Evolutionary conservation across 2,329 filamentous ascomycete genomes (phyloP).

Genomic region (Colletotrichum costaricense): DNA sequence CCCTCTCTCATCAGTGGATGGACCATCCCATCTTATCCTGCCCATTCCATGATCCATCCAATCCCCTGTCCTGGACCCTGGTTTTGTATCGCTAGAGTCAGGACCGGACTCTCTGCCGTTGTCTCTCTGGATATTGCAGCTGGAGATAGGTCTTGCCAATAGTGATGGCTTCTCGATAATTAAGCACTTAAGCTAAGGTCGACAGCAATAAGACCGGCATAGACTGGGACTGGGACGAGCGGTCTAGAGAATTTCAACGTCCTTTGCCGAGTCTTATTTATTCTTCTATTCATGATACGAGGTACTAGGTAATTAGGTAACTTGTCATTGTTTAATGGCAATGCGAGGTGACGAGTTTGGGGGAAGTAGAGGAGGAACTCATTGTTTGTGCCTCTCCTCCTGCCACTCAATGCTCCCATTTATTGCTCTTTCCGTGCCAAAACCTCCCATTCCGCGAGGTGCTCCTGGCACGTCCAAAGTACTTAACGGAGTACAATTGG

Average conservation of each 20-base stretch:
- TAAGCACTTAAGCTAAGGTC: neutral
- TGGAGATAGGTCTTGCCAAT: neutral
- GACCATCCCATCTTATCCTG: neutral
- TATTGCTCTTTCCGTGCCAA: neutral
- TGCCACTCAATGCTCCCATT: neutral
- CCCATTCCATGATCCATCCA: neutral
- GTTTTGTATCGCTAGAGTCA: slow-evolving; percentile 14
- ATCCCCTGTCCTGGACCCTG: slow-evolving; percentile 24
- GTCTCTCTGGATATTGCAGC: neutral
- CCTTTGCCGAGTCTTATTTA: no score
- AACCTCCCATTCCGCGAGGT: neutral
- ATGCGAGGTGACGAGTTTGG: neutral
- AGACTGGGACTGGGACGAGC: neutral
- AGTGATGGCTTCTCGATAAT: neutral
- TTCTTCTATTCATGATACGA: no score
- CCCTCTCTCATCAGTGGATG: neutral
- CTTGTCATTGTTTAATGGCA: neutral
- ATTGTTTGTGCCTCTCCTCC: neutral
- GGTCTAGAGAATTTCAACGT: neutral
- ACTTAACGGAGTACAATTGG: neutral
- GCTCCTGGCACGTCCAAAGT: neutral
- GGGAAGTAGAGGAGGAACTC: neutral
- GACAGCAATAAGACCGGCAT: neutral
- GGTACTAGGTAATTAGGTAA: no score
- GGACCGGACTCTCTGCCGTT: slow-evolving; percentile 10